Percentiles rank a stretch among this genome's conserved stretches.
Conservation (phyloP, 345 rosid species). For the Fremontodendron californicum region DNA sequence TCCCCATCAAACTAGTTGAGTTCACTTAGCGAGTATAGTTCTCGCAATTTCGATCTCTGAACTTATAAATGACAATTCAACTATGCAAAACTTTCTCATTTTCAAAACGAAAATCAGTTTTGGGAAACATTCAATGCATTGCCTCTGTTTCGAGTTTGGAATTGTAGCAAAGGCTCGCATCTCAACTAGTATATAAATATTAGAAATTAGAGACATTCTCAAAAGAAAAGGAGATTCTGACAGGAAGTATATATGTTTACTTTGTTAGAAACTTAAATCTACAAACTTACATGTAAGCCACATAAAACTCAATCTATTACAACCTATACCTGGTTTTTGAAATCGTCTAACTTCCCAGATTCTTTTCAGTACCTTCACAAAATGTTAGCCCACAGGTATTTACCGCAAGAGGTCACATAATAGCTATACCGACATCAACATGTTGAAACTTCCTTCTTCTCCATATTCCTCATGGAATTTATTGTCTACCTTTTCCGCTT, state of each 20-base stretch:
- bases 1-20: too few relatives aligned
- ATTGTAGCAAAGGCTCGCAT: not conserved
- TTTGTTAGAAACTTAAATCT: constrained; percentile 28
- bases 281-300: constrained; percentile 20
- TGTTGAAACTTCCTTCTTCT: not conserved
- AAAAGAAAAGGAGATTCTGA: not conserved
- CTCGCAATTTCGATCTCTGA: not conserved
- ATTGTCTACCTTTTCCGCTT: constrained; percentile 76
- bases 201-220: not conserved
- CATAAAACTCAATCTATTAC: constrained; percentile 15
- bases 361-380: constrained; percentile 12
- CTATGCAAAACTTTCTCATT: not conserved
- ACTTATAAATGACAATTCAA: not conserved
- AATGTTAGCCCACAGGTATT: constrained; percentile 30
- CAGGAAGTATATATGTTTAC: not conserved
- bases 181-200: too few relatives aligned
- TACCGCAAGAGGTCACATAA: constrained; percentile 15
- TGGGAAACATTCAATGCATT: not conserved
- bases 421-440: constrained; percentile 1
- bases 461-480: not conserved
- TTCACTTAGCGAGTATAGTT: not conserved
- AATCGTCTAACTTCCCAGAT: constrained; percentile 8
- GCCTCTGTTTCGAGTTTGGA: not conserved
- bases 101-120: not conserved
- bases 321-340: constrained; percentile 11